Base-by-base conservation (phyloP, 345 rosid genomes). In the Streptanthus diversifolius region DNA sequence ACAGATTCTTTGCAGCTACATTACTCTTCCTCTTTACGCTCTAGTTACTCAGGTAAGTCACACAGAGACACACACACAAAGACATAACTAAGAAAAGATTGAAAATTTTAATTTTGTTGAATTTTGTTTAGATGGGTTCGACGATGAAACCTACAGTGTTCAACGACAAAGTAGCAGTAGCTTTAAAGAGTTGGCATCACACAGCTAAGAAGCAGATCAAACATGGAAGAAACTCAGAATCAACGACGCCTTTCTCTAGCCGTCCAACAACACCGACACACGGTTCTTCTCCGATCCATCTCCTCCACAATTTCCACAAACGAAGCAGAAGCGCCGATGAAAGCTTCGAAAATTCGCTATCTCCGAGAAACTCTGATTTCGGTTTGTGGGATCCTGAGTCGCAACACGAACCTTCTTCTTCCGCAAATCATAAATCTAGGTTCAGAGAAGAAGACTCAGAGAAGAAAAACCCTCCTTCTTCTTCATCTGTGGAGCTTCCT, bases 1-100 rank as follows among this genome's bases (percentile, higher is more conserved):
- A 47, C 99, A 95, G 79, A 35, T 91, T 62, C 81, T 95, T 2
- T 91, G 98, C 86, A 95, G 99, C 72, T 91, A 95, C 11, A 90
- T 91, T 68, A 95, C 98, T 30, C 96, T 95, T 41, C 99, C 99
- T 63, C 87, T 95, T 0, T 87, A 95, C 44, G 99, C 99, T 41
- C 85, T 91, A 1, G 99, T 95, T 8, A 95, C 96, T 39, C 99
- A 88, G 83, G 93, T 88, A 77, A 59, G 11, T 29, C 5, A 29
- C 32, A 25, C 29, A 25, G 4, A 25, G 4, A 25, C 29, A 13
- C 14, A 12, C 13, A 47, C 43, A 48, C 53, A 49, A 2, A 33
- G 6, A 43, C 25, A 61, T n/a, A 37, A 7, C 35, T 25, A 36
- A 10, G 17, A 18, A 47, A 48, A 59, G 8, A 59, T 44, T 43